Evolutionary conservation across 140 eudicot species (phyloP).

Genomic region (Senecio squalidus): DNA sequence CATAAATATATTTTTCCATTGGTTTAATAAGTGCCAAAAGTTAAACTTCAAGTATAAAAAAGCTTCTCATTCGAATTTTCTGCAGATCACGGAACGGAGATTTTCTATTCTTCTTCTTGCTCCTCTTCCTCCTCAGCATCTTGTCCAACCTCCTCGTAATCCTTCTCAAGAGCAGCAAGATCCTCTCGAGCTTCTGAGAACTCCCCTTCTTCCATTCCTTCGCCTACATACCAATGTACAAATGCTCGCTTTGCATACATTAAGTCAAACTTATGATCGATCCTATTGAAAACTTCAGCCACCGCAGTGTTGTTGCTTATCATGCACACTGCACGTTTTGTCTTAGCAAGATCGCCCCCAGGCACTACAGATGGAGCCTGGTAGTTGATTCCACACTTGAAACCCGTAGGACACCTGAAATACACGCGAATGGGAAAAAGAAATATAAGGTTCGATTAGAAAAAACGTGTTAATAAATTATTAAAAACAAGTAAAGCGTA

Average conservation of each 20-base stretch:
- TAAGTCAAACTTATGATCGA: constrained; percentile 67
- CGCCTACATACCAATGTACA: constrained; percentile 88
- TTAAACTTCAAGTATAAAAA: background rate
- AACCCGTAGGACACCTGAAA: constrained; percentile 76
- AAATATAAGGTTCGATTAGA: too few species aligned
- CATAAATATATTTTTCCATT: too few species aligned
- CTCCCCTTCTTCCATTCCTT: constrained; percentile 91
- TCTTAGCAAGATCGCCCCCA: constrained; percentile 78
- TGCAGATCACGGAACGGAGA: background rate
- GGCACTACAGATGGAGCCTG: constrained; percentile 68
- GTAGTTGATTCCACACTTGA: constrained; percentile 80
- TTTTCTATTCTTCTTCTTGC: constrained; percentile 34
- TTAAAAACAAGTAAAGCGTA: too few species aligned
- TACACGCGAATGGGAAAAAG: background rate
- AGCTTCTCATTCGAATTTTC: background rate
- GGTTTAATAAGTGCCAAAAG: too few species aligned
- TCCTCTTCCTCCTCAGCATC: constrained; percentile 62
- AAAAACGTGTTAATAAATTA: too few species aligned
- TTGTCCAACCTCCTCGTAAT: constrained; percentile 67
- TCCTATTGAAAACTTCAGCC: constrained; percentile 61
- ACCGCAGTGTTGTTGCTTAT: constrained; percentile 82
- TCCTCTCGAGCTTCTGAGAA: constrained; percentile 87
- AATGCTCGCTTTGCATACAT: constrained; percentile 73
- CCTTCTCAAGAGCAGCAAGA: constrained; percentile 78
- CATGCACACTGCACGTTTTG: constrained; percentile 72